Evolutionary conservation across 352 stramenopile genomes (phyloP).

Genomic region (Globisporangium megalacanthum): DNA sequence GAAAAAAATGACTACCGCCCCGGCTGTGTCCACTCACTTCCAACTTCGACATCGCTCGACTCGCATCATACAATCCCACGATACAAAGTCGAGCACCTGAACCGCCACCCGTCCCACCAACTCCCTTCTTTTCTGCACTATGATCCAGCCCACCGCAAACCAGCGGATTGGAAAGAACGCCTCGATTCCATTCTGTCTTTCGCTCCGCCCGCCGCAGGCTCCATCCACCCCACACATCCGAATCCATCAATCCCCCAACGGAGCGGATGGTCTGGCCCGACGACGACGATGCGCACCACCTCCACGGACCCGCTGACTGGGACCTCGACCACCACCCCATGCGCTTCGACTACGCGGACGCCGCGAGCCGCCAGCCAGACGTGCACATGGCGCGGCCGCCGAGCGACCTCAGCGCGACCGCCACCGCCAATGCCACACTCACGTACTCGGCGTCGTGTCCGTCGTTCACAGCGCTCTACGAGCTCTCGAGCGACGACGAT

Average conservation of each 20-base stretch:
- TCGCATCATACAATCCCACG: neutral
- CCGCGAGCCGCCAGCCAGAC: neutral
- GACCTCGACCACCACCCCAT: constrained; percentile 11
- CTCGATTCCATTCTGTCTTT: neutral
- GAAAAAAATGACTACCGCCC: too few species aligned
- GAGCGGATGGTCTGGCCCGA: constrained; percentile 12
- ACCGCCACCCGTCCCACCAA: neutral
- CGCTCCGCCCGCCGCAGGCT: neutral
- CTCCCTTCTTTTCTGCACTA: neutral
- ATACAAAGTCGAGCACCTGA: neutral
- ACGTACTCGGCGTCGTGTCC: constrained; percentile 72
- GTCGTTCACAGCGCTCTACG: constrained; percentile 64
- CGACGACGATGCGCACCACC: neutral
- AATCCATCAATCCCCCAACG: too few species aligned
- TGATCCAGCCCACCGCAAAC: neutral
- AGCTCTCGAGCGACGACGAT: constrained; percentile 42
- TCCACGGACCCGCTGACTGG: constrained; percentile 4
- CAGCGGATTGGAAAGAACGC: too few species aligned
- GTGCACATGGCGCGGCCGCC: constrained; percentile 3
- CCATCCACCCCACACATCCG: too few species aligned
- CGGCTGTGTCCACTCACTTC: neutral
- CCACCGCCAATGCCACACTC: constrained; percentile 21
- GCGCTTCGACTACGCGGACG: constrained; percentile 8
- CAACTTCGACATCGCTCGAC: constrained; percentile 2
- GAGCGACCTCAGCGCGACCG: neutral